Base-by-base conservation (phyloP, 2,329 filamentous ascomycete species). In the Arthrocladium fulminans region DNA sequence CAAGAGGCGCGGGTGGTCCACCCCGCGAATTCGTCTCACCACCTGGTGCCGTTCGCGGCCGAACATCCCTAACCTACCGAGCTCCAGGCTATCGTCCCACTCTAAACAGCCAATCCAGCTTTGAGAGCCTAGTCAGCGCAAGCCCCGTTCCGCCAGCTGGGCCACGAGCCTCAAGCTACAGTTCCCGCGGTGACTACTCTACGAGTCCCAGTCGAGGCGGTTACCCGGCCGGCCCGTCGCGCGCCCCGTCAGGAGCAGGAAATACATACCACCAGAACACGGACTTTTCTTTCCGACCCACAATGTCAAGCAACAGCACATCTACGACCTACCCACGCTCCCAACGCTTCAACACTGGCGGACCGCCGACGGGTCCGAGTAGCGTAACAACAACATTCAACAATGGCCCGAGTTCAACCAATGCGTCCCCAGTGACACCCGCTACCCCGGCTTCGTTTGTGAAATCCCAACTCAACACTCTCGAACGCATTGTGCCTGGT, bases 1-100 rank as follows among this genome's bases (percentile, higher is more conserved):
- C 72, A 38, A 69, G 70, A 29, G 69, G 70, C 39, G 64, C 60
- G 32, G 60, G 56, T 45, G 61, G 63, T 19, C 55, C 57, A 19
- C 54, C 67, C 8, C 53, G 57, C 7, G 57, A 57, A 34, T 59
- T 55, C 47, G 63, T 65, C 15, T 61, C 59, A 35, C 53, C 62
- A 19, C 67, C 66, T 59, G 44, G 12, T 17, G 37, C 55, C 38
- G 54, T 62, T 19, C 51, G 59, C 25, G 58, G 65, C 12, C 50
- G 56, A n/a, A 51, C 53, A 8, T 54, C 53, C 44, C 45, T 59
- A 15, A 52, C 60, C 9, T 56, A 59, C 43, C 67, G 68, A 45
- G 63, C 63, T 35, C 63, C 62, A 34, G 53, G 45, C 34, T 19
- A 49, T 37, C 27, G 47, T 43, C 44, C 48, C 42, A 32, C 44